A percentile compares a stretch with the other conserved stretches of the same genome.
Conservation (phyloP, 2,329 filamentous ascomycete species). For the Endoconidiophora polonica region DNA sequence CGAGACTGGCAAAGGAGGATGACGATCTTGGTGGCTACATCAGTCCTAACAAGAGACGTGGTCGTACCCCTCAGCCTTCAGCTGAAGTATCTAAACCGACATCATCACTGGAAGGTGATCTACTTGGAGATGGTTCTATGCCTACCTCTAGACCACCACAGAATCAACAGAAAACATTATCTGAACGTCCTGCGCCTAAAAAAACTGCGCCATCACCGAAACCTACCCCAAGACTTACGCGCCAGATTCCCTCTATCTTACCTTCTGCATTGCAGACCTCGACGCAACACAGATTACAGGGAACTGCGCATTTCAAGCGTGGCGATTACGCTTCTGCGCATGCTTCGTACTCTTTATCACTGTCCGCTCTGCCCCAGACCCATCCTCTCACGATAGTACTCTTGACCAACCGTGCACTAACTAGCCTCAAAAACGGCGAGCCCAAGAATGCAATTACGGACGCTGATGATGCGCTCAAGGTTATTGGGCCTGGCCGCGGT, state of each 20-base stretch:
- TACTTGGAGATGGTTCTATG: conserved; percentile 34
- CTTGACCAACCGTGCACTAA: conserved; percentile 79
- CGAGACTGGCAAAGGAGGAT: conserved; percentile 58
- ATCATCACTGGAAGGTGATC: conserved; percentile 38
- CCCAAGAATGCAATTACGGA: conserved; percentile 75
- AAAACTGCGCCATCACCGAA: conserved; percentile 22
- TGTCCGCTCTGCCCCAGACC: conserved; percentile 53
- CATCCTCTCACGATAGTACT: conserved; percentile 83
- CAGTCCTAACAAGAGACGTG: conserved; percentile 69
- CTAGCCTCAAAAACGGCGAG: conserved; percentile 78
- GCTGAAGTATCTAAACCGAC: conserved; percentile 25
- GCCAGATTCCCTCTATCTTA: conserved; percentile 51
- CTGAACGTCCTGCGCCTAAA: conserved; percentile 24
- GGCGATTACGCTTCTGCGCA: conserved; percentile 85
- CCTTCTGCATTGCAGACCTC: conserved; percentile 56
- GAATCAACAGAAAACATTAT: conserved; percentile 22
- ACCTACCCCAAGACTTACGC: conserved; percentile 31
- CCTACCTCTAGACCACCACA: conserved; percentile 20
- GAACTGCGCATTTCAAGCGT: conserved; percentile 80
- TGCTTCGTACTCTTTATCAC: conserved; percentile 60
- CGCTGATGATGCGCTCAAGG: conserved; percentile 58
- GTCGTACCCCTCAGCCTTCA: conserved; percentile 35
- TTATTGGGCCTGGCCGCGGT: conserved; percentile 68
- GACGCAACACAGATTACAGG: conserved; percentile 60
- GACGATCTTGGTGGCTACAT: conserved; percentile 72